phyloP scores from a whole-genome alignment of 2,329 filamentous ascomycete genomes.

The Ophiocordyceps sinensis region DNA sequence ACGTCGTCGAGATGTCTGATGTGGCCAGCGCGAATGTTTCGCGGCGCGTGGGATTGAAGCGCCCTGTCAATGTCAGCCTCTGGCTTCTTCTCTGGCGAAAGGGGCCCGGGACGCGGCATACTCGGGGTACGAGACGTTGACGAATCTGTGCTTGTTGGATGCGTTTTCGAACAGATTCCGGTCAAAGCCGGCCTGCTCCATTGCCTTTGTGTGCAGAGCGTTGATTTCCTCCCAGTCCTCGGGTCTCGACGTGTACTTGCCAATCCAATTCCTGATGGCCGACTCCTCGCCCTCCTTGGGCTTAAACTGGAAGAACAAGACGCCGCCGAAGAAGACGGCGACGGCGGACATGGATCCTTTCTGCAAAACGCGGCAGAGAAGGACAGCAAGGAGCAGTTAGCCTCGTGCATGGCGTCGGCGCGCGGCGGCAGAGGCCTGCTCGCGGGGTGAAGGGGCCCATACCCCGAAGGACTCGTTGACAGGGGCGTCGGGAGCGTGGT shows the following conservation, averaged over 20 bases:
- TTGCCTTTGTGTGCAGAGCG: slow-evolving; percentile 32
- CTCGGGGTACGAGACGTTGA: slow-evolving; percentile 44
- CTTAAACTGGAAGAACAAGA: slow-evolving; percentile 33
- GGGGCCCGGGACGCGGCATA: slow-evolving; percentile 21
- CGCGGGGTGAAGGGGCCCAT: slow-evolving; percentile 17
- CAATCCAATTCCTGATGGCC: slow-evolving; percentile 28
- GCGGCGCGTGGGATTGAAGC: slow-evolving; percentile 32
- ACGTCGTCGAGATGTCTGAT: slow-evolving; percentile 39
- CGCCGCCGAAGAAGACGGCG: slow-evolving; percentile 27
- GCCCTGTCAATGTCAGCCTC: slow-evolving; percentile 19
- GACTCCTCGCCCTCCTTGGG: slow-evolving; percentile 36
- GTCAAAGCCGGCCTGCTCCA: slow-evolving; percentile 43
- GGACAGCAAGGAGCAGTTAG: neutral
- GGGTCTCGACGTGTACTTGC: slow-evolving; percentile 30
- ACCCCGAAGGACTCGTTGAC: slow-evolving; percentile 43
- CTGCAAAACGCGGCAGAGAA: slow-evolving; percentile 15
- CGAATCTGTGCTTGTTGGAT: slow-evolving; percentile 25
- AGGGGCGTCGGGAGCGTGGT: slow-evolving; percentile 29
- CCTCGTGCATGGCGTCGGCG: neutral
- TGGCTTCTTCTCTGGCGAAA: neutral
- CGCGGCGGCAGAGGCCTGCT: neutral
- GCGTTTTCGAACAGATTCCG: slow-evolving; percentile 37
- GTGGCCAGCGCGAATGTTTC: slow-evolving; percentile 41
- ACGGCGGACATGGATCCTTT: slow-evolving; percentile 32
- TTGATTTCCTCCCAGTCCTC: slow-evolving; percentile 39